Percentiles rank a stretch among this genome's conserved stretches.
phyloP scores from a whole-genome alignment of 306 rosid genomes.

The Gastrolobium bilobum region DNA sequence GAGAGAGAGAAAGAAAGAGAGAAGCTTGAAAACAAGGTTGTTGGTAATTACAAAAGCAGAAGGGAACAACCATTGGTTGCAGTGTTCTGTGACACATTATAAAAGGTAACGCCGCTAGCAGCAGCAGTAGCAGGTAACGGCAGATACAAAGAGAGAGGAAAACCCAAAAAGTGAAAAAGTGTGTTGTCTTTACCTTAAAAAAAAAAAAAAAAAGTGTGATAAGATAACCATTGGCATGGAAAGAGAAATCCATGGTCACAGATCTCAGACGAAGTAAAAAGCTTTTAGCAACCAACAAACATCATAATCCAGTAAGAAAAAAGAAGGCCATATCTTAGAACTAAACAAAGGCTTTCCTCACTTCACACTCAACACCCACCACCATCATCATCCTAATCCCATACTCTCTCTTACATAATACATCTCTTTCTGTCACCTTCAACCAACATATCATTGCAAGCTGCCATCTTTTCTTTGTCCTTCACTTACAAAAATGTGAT shows the following conservation, averaged over 20 bases:
- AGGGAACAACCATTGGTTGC: conserved; percentile 52
- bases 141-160: not conserved
- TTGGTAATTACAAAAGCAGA: conserved; percentile 51
- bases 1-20: not conserved
- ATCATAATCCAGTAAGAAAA: not conserved
- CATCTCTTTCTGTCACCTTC: conserved; percentile 41
- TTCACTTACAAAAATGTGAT: conserved; percentile 49
- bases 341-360: conserved; percentile 55
- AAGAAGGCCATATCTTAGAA: conserved; percentile 38
- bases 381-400: conserved; percentile 35
- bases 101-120: conserved; percentile 59
- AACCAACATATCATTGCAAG: conserved; percentile 24
- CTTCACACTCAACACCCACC: conserved; percentile 42
- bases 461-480: conserved; percentile 20
- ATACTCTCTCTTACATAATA: conserved; percentile 13
- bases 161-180: conserved; percentile 52
- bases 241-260: conserved; percentile 51
- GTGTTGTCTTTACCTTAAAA: not conserved
- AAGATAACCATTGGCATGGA: conserved; percentile 59
- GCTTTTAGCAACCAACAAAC: not conserved
- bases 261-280: conserved; percentile 52
- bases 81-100: conserved; percentile 68
- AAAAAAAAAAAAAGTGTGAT: conserved; percentile 10
- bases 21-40: conserved; percentile 10
- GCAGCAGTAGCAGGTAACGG: conserved; percentile 1